Percentiles rank a stretch among this genome's conserved stretches.
These are phyloP conservation scores for Dendrocalamus sinicus DNA, from an alignment of 176 grass and related monocot genomes.

Conservation along the genomic window DNA sequence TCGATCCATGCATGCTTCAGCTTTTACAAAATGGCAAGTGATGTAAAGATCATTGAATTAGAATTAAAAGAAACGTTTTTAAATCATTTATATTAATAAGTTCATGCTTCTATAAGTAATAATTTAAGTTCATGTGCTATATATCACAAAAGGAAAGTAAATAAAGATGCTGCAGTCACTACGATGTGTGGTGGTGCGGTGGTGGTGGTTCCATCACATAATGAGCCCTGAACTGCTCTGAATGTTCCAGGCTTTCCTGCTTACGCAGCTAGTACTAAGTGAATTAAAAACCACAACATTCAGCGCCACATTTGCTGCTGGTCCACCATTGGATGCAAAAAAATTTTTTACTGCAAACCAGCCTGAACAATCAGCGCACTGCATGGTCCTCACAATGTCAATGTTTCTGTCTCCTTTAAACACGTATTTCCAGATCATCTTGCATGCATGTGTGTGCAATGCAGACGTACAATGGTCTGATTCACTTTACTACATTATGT, in stretches of 20 bases:
- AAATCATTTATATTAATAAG: not conserved
- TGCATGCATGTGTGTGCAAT: slow-evolving; percentile 7
- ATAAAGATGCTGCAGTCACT: slow-evolving; percentile 31
- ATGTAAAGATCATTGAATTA: slow-evolving; percentile 10
- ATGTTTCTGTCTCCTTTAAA: slow-evolving; percentile 38
- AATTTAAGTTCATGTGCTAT: slow-evolving; percentile 42
- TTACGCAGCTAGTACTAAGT: slow-evolving; percentile 25
- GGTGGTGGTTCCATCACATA: slow-evolving; percentile 44
- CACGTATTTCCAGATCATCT: slow-evolving; percentile 24
- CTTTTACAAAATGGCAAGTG: slow-evolving; percentile 24
- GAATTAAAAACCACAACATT: slow-evolving; percentile 44
- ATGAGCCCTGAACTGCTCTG: slow-evolving; percentile 51
- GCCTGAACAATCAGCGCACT: slow-evolving; percentile 36
- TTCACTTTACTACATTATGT: not conserved
- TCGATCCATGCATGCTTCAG: not conserved
- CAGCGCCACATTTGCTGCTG: slow-evolving; percentile 14
- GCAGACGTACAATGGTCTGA: not conserved
- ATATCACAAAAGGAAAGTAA: slow-evolving; percentile 42
- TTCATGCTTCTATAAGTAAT: not conserved
- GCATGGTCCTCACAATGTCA: slow-evolving; percentile 26
- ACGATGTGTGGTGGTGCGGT: not conserved
- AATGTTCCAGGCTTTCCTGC: slow-evolving; percentile 48
- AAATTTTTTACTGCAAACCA: slow-evolving; percentile 35
- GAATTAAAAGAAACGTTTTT: not conserved
- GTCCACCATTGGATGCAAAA: not conserved